Base-by-base conservation (phyloP, 1,284 basidiomycete species). In the Rhodotorula sp. region DNA sequence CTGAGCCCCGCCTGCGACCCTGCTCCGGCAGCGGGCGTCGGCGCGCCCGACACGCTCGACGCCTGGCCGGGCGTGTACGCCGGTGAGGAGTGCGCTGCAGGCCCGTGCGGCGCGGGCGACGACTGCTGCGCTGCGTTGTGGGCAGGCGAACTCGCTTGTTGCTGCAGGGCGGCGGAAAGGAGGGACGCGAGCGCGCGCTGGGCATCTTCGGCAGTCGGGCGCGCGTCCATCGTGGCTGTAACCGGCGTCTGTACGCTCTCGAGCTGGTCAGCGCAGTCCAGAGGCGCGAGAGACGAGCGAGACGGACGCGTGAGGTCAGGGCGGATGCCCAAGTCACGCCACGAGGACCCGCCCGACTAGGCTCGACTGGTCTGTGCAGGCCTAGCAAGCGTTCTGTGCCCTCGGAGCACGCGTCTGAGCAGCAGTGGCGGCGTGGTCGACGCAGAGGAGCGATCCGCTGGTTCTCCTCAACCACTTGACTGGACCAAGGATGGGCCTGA, bases 161-260 rank as follows among this genome's bases (percentile, higher is more conserved):
- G 53, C 45, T 63, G 46, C 56, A 61, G 23, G 10, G 66, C 34
- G 34, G 34, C 66, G 45, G 44, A 46, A 27, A 68, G 54, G 23
- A 68, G 60, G 8, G 53, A 56, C 10, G 59, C 53, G 55, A 68
- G 61, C 2, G 66, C 66, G 61, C 41, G 46, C 27, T 54, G 16
- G 19, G 66, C 66, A 4, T 68, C 60, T 10, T 56, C 53, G 14
- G 34, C 44, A 5, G 66, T 49, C 0, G 61, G 60, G 25, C 54
- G 34, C 17, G 17, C 12, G 48, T 16, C 4, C 44, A 23, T 34
- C 19, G 9, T 27, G 45, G 44, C n/a, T 21, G 54, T 21, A 3
- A 5, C 34, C 34, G 34, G 2, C 46, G 54, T 41, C 8, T 14
- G 27, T 17, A 14, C 17, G n/a, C 21, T n/a, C 16, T 8, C 17